Conservation (phyloP, 441 rosid genomes). For the Pelargonium australe region DNA sequence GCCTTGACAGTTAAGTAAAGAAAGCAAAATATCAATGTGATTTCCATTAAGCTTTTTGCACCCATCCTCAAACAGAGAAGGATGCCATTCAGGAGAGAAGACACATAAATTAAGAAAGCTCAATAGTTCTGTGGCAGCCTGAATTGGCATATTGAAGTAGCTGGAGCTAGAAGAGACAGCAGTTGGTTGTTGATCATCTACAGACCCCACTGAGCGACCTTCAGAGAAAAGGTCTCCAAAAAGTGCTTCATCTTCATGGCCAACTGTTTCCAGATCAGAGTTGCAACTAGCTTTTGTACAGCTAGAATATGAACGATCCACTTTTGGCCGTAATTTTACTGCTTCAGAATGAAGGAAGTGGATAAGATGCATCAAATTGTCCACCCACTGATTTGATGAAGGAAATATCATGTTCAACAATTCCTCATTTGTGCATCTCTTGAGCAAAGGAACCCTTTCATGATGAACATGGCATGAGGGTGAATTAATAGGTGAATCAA, state of each 20-base stretch:
- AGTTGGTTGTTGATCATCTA: conserved; percentile 78
- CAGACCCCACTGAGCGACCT: conserved; percentile 71
- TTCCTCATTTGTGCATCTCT: conserved; percentile 61
- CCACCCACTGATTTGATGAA: conserved; percentile 80
- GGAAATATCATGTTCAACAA: conserved; percentile 62
- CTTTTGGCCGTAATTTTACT: conserved; percentile 62
- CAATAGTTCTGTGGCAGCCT: conserved; percentile 78
- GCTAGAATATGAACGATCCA: conserved; percentile 65
- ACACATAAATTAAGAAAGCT: conserved; percentile 66
- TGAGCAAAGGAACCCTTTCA: conserved; percentile 66
- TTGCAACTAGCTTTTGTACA: conserved; percentile 53
- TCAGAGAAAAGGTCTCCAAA: conserved; percentile 98
- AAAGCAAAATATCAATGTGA: conserved; percentile 84
- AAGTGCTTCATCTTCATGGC: conserved; percentile 97
- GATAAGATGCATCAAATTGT: conserved; percentile 65
- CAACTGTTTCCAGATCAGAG: conserved; percentile 70
- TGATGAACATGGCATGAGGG: conserved; percentile 46
- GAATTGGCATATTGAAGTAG: conserved; percentile 71
- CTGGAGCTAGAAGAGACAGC: conserved; percentile 42
- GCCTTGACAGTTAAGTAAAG: conserved; percentile 49
- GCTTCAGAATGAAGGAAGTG: conserved; percentile 82
- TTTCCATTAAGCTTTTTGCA: conserved; percentile 53
- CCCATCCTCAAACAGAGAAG: conserved; percentile 64
- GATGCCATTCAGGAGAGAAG: conserved; percentile 71
- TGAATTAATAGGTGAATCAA: conserved; percentile 34